phyloP scores from a whole-genome alignment of 805 yeast genomes.

The Wickerhamomyces ciferrii region DNA sequence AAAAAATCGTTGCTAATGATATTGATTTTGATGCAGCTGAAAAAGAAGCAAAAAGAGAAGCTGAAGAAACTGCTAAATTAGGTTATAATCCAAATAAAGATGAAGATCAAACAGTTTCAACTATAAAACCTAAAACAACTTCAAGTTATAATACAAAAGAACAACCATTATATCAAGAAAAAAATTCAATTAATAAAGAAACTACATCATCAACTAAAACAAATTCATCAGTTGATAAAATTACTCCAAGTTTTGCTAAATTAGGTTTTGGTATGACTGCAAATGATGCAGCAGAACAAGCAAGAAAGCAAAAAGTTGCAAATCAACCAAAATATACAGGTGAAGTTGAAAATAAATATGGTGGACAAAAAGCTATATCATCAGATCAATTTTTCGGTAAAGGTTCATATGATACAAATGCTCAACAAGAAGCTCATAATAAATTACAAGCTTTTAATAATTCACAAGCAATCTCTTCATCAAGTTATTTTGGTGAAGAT shows the following conservation, averaged over 20 bases:
- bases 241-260: constrained; percentile 70
- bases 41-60: constrained; percentile 78
- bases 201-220: constrained; percentile 5
- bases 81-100: constrained; percentile 36
- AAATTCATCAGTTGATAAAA: constrained; percentile 29
- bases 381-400: constrained; percentile 94
- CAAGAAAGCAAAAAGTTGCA: constrained; percentile 38
- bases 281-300: constrained; percentile 47
- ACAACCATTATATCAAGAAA: constrained; percentile 15
- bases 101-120: constrained; percentile 7
- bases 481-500: constrained; percentile 88
- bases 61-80: constrained; percentile 48
- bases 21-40: constrained; percentile 64
- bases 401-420: constrained; percentile 72
- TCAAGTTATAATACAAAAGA: constrained; percentile 6
- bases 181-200: constrained; percentile 3
- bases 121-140: constrained; percentile 14
- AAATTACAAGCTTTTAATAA: constrained; percentile 80
- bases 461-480: constrained; percentile 87
- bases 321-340: constrained; percentile 66
- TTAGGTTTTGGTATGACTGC: constrained; percentile 88
- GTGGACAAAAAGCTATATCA: constrained; percentile 89
- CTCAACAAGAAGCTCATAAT: constrained; percentile 73
- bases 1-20: constrained; percentile 45
- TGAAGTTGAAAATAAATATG: constrained; percentile 71